Base-by-base conservation (phyloP, 1,284 basidiomycete genomes). In the Kalmanozyma brasiliensis region DNA sequence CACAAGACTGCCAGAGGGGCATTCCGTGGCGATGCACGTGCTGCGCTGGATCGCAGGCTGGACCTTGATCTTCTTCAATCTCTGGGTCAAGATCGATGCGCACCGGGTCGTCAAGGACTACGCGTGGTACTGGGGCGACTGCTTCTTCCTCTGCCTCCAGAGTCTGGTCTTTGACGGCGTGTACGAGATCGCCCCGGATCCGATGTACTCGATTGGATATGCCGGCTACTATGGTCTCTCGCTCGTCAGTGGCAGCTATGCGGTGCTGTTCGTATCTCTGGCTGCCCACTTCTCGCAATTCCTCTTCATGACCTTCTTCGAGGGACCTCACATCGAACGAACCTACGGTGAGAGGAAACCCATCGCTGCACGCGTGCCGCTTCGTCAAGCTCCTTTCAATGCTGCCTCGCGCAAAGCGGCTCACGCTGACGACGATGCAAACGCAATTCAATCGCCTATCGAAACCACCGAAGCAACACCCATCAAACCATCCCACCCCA, bases 21-120 rank as follows among this genome's bases (percentile, higher is more conserved):
- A 96, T 42, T 91, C 91, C 2, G 67, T 87, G 33, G 82, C 86
- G 16, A 86, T 92, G 42, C 93, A 97, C 80, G 81, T 91, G 48
- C 86, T 93, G 82, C 88, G 92, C 71, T 98, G 95, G 94, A 82
- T 91, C 38, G 89, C 89, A 13, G 95, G 96, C 13, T 84, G 92
- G 73, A 86, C 88, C 0, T 85, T 98, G 32, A 94, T 98, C 79
- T 87, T 87, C 35, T 98, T 98, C 86, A 98, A 98, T 82, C 86
- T 97, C 33, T 98, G 95, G 94, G 94, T 98, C 74, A 98, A 98
- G 84, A 90, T 92, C 13, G 95, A 98, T 78, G 95, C 95, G 0
- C 95, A 98, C 82, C 87, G 93, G 45, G 93, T 98, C 48, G 94
- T 98, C 64, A 97, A 96, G 67, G 86, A 87, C 73, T 86, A 86